These are phyloP conservation scores for Colletotrichum lini DNA, from an alignment of 2,329 filamentous ascomycete genomes.

Conservation along the genomic window DNA sequence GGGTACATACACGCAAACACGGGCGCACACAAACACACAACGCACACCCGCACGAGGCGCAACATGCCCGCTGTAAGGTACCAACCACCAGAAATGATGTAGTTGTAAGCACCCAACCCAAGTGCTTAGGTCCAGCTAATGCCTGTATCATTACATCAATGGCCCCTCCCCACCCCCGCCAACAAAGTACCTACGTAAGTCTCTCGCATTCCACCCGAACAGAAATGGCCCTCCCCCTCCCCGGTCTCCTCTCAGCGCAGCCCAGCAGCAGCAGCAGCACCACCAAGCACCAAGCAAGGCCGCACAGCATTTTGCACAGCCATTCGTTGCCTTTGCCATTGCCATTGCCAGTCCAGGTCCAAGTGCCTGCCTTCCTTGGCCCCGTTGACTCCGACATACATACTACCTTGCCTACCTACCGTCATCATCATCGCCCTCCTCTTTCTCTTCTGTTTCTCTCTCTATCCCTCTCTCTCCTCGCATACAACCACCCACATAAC, in stretches of 20 bases:
- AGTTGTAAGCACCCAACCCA: conserved; percentile 27
- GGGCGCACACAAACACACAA: too few species aligned
- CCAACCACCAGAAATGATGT: not conserved
- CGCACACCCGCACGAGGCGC: too few species aligned
- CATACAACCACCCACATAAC: not conserved
- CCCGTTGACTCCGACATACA: not conserved
- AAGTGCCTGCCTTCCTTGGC: not conserved
- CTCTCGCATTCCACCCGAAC: conserved; percentile 17
- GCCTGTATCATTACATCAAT: conserved; percentile 52
- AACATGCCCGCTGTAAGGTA: not conserved
- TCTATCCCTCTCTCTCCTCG: not conserved
- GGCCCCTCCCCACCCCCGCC: conserved; percentile 46
- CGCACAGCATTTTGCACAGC: conserved; percentile 12
- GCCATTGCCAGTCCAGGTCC: not conserved
- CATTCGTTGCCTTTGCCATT: too few species aligned
- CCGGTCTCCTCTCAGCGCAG: not conserved
- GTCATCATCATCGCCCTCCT: not conserved
- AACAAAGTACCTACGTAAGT: conserved; percentile 36
- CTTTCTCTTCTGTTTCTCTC: not conserved
- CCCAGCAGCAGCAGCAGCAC: not conserved
- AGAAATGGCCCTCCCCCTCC: not conserved
- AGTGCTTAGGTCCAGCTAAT: conserved; percentile 7
- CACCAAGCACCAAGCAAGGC: not conserved
- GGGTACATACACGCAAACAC: conserved; percentile 1
- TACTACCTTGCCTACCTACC: not conserved